These are phyloP conservation scores for Amaranthus cruentus DNA, from an alignment of 148 eudicot species.

Conservation along the genomic window DNA sequence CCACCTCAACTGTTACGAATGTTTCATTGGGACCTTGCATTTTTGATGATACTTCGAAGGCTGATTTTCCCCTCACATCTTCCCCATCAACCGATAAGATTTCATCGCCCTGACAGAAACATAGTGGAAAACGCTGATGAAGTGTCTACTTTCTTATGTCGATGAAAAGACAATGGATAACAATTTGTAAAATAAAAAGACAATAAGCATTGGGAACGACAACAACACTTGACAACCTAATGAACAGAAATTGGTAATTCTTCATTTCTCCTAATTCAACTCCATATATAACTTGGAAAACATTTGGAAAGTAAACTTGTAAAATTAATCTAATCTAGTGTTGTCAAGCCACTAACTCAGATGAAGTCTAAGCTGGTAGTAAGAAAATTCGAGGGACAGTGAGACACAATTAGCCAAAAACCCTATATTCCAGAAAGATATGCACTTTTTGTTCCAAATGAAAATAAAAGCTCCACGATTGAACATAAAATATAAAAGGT, in stretches of 20 bases:
- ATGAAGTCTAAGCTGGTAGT: too few species aligned
- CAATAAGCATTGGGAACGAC: background rate
- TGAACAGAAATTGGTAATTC: background rate
- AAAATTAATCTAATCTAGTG: background rate
- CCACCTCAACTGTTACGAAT: conserved; percentile 71
- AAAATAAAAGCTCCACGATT: background rate
- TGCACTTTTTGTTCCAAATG: background rate
- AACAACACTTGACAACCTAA: background rate
- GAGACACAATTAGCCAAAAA: background rate
- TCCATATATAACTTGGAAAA: background rate
- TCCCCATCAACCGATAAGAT: conserved; percentile 73
- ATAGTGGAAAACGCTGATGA: background rate
- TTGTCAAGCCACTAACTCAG: too few species aligned
- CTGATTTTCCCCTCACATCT: conserved; percentile 79
- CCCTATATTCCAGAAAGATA: background rate
- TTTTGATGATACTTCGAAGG: conserved; percentile 85
- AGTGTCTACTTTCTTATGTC: background rate
- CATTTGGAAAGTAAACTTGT: background rate
- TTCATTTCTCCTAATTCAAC: background rate
- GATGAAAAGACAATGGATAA: background rate
- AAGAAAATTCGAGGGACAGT: background rate
- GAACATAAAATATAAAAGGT: background rate
- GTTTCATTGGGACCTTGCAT: conserved; percentile 93
- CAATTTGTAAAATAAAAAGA: background rate
- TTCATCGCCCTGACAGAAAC: conserved; percentile 72